Evolutionary conservation across 2,329 filamentous ascomycete genomes (phyloP), one percentile per base, ranked within the genome.

Genomic region (Neocucurbitaria cava): DNA sequence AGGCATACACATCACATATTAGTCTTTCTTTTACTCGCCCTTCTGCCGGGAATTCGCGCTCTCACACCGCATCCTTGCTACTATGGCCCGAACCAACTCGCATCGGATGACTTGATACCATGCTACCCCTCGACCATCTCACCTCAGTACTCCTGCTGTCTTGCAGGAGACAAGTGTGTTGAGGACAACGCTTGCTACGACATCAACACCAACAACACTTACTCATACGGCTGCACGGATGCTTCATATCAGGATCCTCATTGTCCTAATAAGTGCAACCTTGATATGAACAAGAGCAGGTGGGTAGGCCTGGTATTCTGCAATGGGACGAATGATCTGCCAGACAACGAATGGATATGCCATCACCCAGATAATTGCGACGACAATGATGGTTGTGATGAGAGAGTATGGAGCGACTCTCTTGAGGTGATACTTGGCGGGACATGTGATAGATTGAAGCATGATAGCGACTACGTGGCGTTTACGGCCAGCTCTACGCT

Each of bases 201-300:
- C 36, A 1, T 1, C 0, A 35, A 17, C 4, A 61, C 49, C 6
- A 50, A 51, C 3, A 43, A 58, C 21, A 65, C 59, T 2, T 68
- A 68, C 30, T 62, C 65, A 35, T 66, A 65, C 47, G 64, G 64
- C 2, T 65, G 64, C 41, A 68, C 65, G 7, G 54, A 61, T 31
- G 11, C 21, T 3, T 39, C 38, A 0, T 66, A 62, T 35, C 38
- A 44, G 17, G 54, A 65, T 31, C 13, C 5, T 13, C 54, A 46
- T 9, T 68, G 63, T 33, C 63, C 63, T 3, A n/a, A 40, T 24
- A 68, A 68, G 38, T 68, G 65, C 35, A 48, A 36, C 2, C 52
- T 62, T 3, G 52, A 59, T 36, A 38, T 36, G n/a, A 49, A 36
- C 10, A 59, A 54, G 21, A 55, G 53, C 4, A 46, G 58, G 10